A percentile compares a stretch with the other conserved stretches of the same genome.
These are phyloP conservation scores for Graphilbum ipis-grandicollis DNA, from an alignment of 2,329 filamentous ascomycete genomes.

Conservation along the genomic window DNA sequence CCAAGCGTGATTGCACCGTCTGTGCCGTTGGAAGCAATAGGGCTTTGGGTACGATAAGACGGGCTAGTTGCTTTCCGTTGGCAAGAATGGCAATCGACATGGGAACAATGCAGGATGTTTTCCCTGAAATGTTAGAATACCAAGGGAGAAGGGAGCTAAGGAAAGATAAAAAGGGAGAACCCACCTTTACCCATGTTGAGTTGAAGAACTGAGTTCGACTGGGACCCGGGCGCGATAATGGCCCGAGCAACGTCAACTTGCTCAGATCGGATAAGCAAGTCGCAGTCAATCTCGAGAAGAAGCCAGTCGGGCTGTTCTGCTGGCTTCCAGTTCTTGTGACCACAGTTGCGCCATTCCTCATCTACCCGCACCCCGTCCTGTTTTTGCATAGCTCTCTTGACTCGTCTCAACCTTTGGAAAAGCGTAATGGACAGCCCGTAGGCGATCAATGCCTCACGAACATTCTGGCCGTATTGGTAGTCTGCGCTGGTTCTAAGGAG, in stretches of 20 bases:
- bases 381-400: conserved; percentile 17
- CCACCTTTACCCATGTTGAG: conserved; percentile 49
- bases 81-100: conserved; percentile 30
- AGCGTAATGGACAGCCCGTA: conserved; percentile 25
- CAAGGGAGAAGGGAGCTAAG: not conserved
- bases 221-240: conserved; percentile 35
- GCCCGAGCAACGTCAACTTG: conserved; percentile 45
- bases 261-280: conserved; percentile 41
- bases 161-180: not conserved
- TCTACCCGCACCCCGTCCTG: conserved; percentile 13
- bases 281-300: conserved; percentile 46
- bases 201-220: conserved; percentile 41
- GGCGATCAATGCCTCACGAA: conserved; percentile 21
- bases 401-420: conserved; percentile 25
- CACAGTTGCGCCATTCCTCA: conserved; percentile 27
- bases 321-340: conserved; percentile 40
- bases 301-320: conserved; percentile 42
- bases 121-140: conserved; percentile 20
- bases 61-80: conserved; percentile 24
- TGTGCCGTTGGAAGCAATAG: conserved; percentile 40
- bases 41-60: conserved; percentile 38
- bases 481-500: conserved; percentile 22
- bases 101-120: conserved; percentile 38
- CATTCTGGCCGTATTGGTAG: conserved; percentile 14
- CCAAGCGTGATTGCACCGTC: conserved; percentile 34